Conservation (phyloP, 2,329 filamentous ascomycete genomes). For the Cryoendolithus antarcticus region DNA sequence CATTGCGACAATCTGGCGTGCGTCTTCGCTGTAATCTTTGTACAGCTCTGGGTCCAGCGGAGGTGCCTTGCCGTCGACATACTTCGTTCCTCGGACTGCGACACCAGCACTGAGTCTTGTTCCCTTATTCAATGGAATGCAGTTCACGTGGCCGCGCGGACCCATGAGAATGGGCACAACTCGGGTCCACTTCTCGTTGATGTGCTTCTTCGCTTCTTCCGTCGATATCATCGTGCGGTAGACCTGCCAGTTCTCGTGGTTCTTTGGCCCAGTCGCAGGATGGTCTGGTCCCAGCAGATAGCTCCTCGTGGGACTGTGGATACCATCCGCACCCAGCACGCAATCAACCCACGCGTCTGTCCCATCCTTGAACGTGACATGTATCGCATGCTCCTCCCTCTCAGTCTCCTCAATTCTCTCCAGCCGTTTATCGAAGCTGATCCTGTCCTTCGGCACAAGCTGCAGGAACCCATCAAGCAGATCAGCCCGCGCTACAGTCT, state of each 20-base stretch:
- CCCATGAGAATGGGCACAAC: conserved; percentile 22
- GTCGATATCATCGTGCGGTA: conserved; percentile 21
- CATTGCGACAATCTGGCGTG: conserved; percentile 16
- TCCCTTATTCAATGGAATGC: conserved; percentile 20
- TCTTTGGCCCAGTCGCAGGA: conserved; percentile 19
- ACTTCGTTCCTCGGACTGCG: conserved; percentile 16
- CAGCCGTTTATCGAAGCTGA: conserved; percentile 35
- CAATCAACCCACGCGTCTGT: conserved; percentile 33
- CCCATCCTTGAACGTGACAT: conserved; percentile 37
- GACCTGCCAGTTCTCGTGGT: conserved; percentile 22
- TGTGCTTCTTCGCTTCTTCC: conserved; percentile 16
- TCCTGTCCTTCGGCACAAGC: conserved; percentile 29
- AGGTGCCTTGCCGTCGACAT: conserved; percentile 8
- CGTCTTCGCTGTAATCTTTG: conserved; percentile 17
- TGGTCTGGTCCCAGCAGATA: conserved; percentile 30
- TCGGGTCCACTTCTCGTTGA: conserved; percentile 19
- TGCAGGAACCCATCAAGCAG: conserved; percentile 37
- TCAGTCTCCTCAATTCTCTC: conserved; percentile 20
- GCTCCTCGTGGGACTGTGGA: conserved; percentile 35
- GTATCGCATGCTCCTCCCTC: conserved; percentile 19
- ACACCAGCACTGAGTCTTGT: conserved; percentile 18
- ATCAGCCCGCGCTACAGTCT: conserved; percentile 34
- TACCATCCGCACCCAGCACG: conserved; percentile 42
- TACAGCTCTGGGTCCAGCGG: conserved; percentile 14
- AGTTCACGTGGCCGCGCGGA: conserved; percentile 20